phyloP scores from a whole-genome alignment of 1,139 yeast genomes.

The Pichia sp. region DNA sequence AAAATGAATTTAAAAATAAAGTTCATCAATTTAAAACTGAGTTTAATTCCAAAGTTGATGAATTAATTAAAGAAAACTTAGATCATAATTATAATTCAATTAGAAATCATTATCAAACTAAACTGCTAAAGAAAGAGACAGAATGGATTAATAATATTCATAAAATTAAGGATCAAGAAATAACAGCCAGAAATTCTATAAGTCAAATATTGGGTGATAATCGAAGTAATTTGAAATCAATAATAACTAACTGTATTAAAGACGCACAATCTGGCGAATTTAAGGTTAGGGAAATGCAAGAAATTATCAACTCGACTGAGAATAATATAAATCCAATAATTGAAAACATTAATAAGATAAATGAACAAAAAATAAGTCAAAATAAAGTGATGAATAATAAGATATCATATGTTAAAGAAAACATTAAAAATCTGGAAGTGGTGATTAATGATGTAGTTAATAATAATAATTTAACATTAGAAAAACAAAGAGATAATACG shows the following conservation, averaged over 20 bases:
- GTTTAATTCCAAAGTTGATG: background rate
- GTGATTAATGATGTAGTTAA: background rate
- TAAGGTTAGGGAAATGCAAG: too few relatives aligned
- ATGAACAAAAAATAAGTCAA: background rate
- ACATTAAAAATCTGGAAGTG: background rate
- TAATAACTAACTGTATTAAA: too few relatives aligned
- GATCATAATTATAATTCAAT: constrained; percentile 10
- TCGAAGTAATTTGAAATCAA: too few relatives aligned
- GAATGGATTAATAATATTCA: constrained; percentile 1
- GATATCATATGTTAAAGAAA: background rate
- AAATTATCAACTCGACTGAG: too few relatives aligned
- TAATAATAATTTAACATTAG: background rate
- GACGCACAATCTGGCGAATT: too few relatives aligned
- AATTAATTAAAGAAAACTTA: constrained; percentile 4
- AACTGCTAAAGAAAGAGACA: background rate
- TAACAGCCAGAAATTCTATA: too few relatives aligned
- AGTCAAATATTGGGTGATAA: too few relatives aligned
- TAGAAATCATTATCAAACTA: constrained; percentile 7
- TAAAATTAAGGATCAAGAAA: too few relatives aligned
- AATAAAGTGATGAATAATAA: background rate
- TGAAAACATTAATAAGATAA: background rate
- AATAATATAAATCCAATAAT: too few relatives aligned
- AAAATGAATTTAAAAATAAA: background rate
- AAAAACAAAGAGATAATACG: background rate
- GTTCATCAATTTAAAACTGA: background rate